A percentile compares a stretch with the other conserved stretches of the same genome.
phyloP scores from a whole-genome alignment of 495 filamentous ascomycete species.

The Chaetomium fimeti region DNA sequence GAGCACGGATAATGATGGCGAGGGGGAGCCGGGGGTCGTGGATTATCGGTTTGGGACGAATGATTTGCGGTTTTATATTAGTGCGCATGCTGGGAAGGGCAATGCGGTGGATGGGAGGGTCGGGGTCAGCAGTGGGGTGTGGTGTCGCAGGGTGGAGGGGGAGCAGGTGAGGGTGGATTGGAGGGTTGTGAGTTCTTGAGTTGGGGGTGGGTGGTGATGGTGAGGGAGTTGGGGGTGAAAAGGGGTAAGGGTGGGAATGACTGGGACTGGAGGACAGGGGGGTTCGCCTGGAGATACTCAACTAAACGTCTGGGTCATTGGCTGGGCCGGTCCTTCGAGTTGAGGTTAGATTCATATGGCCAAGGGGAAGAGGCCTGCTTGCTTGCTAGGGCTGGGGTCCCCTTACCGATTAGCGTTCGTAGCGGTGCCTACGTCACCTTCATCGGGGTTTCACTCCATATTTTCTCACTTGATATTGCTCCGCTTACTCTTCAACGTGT shows the following conservation, averaged over 20 bases:
- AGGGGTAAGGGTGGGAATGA: background rate
- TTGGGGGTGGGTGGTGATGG: background rate
- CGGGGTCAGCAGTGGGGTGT: background rate
- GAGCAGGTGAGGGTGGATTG: background rate
- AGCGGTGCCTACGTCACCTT: too few species aligned
- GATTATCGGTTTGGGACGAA: conserved; percentile 15
- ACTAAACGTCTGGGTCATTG: too few species aligned
- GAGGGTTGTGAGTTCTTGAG: conserved; percentile 4
- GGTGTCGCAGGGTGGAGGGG: background rate
- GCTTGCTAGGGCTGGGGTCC: too few species aligned
- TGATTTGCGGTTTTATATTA: conserved; percentile 6
- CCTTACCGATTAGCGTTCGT: too few species aligned
- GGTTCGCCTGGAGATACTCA: too few species aligned
- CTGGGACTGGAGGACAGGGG: background rate
- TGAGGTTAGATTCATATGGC: too few species aligned
- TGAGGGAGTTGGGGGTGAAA: background rate
- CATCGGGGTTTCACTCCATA: too few species aligned
- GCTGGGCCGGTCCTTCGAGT: too few species aligned
- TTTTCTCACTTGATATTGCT: too few species aligned
- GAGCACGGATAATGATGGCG: background rate
- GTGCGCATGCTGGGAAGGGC: background rate
- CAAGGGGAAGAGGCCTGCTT: too few species aligned
- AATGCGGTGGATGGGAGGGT: background rate
- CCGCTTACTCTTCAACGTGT: too few species aligned
- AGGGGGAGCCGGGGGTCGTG: background rate